Evolutionary conservation across 2,329 filamentous ascomycete genomes (phyloP), one percentile per base, ranked within the genome.

Genomic region (Colletotrichum spaethianum): DNA sequence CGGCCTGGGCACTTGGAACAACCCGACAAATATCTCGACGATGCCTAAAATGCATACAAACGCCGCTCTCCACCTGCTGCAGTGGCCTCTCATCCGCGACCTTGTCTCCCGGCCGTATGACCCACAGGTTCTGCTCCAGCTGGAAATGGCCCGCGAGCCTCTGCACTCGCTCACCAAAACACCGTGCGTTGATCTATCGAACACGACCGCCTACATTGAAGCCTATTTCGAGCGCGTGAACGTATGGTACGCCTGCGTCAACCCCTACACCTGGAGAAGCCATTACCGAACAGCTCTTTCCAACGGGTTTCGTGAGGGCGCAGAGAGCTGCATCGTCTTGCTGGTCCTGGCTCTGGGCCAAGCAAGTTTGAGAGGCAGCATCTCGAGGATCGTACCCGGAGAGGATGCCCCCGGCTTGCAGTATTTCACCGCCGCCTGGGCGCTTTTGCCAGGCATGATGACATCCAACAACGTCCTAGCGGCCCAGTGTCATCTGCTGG

Each of bases 1-100:
- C 70, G 93, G 93, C 6, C 86, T 95, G 74, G 93, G 92, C 7
- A 93, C 93, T 3, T 95, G 93, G 93, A 89, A 86, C 28, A 89
- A 86, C 67, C 78, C 86, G 78, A 85, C 82, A 48, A 95, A 94
- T 80, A 94, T 96, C 75, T 95, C 93, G 3, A 94, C 93, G 33
- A 96, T 96, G 93, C 94, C 94, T 28, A 95, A 94, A 81, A 87
- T 93, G 20, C 94, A 96, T 80, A 95, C 93, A 0, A 96, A 94
- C 71, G 93, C 93, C 7, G 93, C 93, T 1, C 84, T 95, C 75
- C 92, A 96, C 79, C 84, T 96, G 26, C 85, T 96, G 7, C 93
- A 95, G 77, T 95, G 93, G 90, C 94, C 93, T 16, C 85, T 95
- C 75, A 95, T 96, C 75, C 89, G 93, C 59, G 92, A 95, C 77